Conservation (phyloP, 306 rosid species). For the Rosa lucieae region DNA sequence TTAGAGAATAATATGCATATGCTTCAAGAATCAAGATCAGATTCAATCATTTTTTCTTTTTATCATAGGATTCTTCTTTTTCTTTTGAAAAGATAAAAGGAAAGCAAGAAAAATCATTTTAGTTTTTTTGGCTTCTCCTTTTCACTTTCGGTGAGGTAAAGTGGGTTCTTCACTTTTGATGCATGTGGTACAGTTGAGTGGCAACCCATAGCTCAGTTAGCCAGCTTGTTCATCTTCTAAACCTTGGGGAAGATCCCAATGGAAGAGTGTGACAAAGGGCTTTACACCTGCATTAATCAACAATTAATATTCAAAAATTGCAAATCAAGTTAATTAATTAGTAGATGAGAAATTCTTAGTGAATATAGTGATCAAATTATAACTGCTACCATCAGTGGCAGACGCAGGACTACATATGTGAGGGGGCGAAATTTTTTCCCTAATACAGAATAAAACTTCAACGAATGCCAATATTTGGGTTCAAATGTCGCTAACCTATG, state of each 20-base stretch:
- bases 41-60: neutral
- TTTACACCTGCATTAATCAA: constrained; percentile 24
- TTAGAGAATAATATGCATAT: neutral
- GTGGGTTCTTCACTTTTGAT: too few species aligned
- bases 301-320: neutral
- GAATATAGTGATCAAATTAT: too few species aligned
- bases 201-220: constrained; percentile 4
- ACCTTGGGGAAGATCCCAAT: constrained; percentile 47
- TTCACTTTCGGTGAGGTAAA: constrained; percentile 24
- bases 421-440: too few species aligned
- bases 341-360: too few species aligned
- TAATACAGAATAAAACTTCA: too few species aligned
- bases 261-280: constrained; percentile 43
- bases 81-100: constrained; percentile 5
- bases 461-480: too few species aligned
- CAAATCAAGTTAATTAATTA: neutral
- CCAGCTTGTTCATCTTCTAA: constrained; percentile 38
- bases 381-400: too few species aligned
- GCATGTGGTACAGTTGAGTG: neutral
- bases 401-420: too few species aligned
- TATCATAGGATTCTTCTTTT: neutral
- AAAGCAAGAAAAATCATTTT: neutral
- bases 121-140: neutral
- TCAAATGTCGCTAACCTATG: too few species aligned
- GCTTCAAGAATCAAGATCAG: neutral